Conservation (phyloP, 768 basidiomycete species). For the Leccinum boreale region DNA sequence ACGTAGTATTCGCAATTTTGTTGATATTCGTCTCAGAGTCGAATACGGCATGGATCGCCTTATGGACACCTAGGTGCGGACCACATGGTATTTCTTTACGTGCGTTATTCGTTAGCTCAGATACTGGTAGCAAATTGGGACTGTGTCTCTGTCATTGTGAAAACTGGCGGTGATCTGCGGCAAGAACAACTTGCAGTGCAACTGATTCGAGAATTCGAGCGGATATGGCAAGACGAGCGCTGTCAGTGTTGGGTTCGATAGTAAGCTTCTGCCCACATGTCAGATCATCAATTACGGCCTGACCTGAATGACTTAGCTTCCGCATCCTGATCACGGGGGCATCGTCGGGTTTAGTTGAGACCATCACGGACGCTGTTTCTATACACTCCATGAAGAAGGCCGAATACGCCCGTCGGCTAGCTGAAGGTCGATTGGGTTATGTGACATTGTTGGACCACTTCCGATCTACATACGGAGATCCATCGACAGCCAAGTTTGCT, state of each 20-base stretch:
- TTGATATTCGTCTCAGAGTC: constrained; percentile 41
- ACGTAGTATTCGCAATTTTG: background rate
- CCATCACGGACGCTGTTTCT: constrained; percentile 96
- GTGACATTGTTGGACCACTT: constrained; percentile 94
- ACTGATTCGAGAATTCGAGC: constrained; percentile 87
- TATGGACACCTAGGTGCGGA: constrained; percentile 87
- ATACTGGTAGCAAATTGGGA: constrained; percentile 64
- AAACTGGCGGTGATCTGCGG: constrained; percentile 93
- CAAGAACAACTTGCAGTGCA: constrained; percentile 98
- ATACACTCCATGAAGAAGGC: constrained; percentile 99
- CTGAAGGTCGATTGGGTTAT: constrained; percentile 77
- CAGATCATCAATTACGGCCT: background rate
- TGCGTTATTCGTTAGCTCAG: constrained; percentile 7
- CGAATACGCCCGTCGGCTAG: constrained; percentile 87
- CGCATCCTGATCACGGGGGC: constrained; percentile 94
- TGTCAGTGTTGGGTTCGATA: constrained; percentile 93
- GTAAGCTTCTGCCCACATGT: constrained; percentile 40
- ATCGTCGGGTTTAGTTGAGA: constrained; percentile 92
- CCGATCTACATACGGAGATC: constrained; percentile 84
- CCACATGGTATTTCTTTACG: constrained; percentile 12
- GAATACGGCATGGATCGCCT: constrained; percentile 90
- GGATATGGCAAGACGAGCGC: constrained; percentile 93
- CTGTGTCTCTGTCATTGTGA: constrained; percentile 96
- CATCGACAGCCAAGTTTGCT: constrained; percentile 79
- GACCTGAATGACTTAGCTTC: constrained; percentile 56